Evolutionary conservation across 257 asterid species (phyloP).

Genomic region (Henckelia pumila): DNA sequence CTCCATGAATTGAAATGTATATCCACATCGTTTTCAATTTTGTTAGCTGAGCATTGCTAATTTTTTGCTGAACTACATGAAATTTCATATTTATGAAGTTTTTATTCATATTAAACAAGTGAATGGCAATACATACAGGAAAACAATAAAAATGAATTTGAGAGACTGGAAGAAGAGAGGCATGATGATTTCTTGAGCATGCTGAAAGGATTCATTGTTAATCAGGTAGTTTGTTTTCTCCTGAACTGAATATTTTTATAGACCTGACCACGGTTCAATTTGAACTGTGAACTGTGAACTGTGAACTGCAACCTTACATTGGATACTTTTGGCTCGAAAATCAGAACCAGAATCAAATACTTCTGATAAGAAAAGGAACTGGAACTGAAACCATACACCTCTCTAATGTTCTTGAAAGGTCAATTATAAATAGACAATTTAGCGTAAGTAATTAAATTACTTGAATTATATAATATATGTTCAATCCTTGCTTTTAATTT

Average conservation of each 20-base stretch:
- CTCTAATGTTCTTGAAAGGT: too few relatives aligned
- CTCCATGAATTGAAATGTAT: neutral
- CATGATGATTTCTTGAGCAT: slow-evolving; percentile 79
- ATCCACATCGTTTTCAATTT: neutral
- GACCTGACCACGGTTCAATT: neutral
- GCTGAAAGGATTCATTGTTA: slow-evolving; percentile 89
- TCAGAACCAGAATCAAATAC: neutral
- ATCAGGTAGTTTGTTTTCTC: slow-evolving; percentile 57
- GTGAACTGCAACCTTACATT: too few relatives aligned
- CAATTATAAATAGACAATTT: too few relatives aligned
- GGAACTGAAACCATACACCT: too few relatives aligned
- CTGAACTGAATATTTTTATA: neutral
- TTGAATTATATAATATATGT: too few relatives aligned
- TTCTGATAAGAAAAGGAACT: neutral
- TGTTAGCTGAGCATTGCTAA: too few relatives aligned
- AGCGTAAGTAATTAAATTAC: too few relatives aligned
- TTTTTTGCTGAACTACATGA: too few relatives aligned
- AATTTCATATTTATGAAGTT: too few relatives aligned
- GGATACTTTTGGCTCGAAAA: neutral
- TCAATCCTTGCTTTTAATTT: too few relatives aligned
- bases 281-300: neutral
- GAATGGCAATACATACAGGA: slow-evolving; percentile 48
- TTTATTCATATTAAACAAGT: neutral
- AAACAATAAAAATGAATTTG: slow-evolving; percentile 84
- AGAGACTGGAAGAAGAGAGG: slow-evolving; percentile 82